Percentiles rank a stretch among this genome's conserved stretches.
Conservation (phyloP, 1,284 basidiomycete genomes). For the Testicularia cyperi region DNA sequence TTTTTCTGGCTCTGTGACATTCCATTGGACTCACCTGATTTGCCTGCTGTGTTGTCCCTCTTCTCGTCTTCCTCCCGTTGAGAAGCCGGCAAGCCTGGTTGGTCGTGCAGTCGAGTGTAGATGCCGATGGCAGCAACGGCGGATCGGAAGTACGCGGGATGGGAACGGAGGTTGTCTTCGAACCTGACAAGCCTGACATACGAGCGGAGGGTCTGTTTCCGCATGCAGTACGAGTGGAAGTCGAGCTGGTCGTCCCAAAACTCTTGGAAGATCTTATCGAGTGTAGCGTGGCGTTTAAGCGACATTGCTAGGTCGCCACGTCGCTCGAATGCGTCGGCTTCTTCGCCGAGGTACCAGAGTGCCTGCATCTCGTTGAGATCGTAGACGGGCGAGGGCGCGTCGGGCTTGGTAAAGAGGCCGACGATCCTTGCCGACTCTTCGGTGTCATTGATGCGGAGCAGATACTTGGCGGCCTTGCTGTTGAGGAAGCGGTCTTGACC, state of each 20-base stretch:
- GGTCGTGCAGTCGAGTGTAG: slow-evolving; percentile 64
- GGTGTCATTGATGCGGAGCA: slow-evolving; percentile 72
- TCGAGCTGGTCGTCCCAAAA: slow-evolving; percentile 97
- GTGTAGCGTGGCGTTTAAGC: slow-evolving; percentile 79
- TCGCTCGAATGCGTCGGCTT: slow-evolving; percentile 72
- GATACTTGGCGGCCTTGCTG: slow-evolving; percentile 89
- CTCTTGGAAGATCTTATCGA: slow-evolving; percentile 82
- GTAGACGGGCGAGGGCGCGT: slow-evolving; percentile 70
- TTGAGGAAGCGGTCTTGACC: slow-evolving; percentile 96
- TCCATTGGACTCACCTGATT: too few species aligned
- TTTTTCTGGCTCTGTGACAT: slow-evolving; percentile 25
- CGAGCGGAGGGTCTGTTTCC: slow-evolving; percentile 82
- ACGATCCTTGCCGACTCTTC: slow-evolving; percentile 62
- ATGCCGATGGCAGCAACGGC: slow-evolving; percentile 73
- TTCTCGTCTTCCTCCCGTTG: slow-evolving; percentile 29
- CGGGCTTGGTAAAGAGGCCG: slow-evolving; percentile 55
- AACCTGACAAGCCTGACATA: slow-evolving; percentile 79
- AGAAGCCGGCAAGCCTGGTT: slow-evolving; percentile 56
- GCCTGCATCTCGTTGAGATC: slow-evolving; percentile 98
- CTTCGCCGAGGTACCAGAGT: slow-evolving; percentile 80
- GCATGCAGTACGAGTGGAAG: slow-evolving; percentile 92
- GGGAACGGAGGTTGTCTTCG: slow-evolving; percentile 76
- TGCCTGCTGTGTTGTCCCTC: slow-evolving; percentile 3
- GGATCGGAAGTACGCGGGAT: slow-evolving; percentile 76
- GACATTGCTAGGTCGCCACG: slow-evolving; percentile 75